Evolutionary conservation across 106 monocot species (phyloP), one percentile per base, ranked within the genome.

Genomic region (Posidonia australis): DNA sequence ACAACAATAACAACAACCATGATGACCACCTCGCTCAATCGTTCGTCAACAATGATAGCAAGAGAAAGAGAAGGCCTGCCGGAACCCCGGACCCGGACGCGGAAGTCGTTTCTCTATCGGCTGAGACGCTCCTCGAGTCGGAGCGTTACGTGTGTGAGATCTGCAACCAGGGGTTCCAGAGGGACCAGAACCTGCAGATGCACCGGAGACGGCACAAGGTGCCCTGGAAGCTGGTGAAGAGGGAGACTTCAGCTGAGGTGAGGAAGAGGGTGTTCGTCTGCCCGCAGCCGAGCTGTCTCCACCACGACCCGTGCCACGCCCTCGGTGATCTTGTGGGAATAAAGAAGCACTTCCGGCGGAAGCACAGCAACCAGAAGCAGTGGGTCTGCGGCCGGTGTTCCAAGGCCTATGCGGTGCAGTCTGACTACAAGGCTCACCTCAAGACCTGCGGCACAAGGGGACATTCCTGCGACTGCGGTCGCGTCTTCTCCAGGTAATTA

Each of bases 381-480:
- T 89, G 89, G 89, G 69, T 68, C 36, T 89, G 89, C 51, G 67
- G 7, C 17, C 67, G 70, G 18, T 89, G 88, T 74, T 70, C 74
- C 46, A 84, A 84, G 72, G 84, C 65, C 36, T 89, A 89, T 28
- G 84, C 88, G 17, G 88, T 89, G 17, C 92, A 88, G 59, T 85
- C 85, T 17, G 92, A 92, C 46, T 92, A 80, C 70, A 92, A 92
- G 69, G 92, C 92, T 17, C 92, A 92, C 44, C 80, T 92, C 66
- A 92, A 92, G 78, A 92, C 92, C 70, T 92, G 92, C 60, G 92
- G 92, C 60, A 92, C 87, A 17, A 69, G 92, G 16, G 92, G 92
- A 41, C 92, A 92, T 62, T 82, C 92, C 49, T 92, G 92, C 63
- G 92, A 92, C 57, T 92, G 92, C 41, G 92, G 92, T 66, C 79